A percentile compares a stretch with the other conserved stretches of the same genome.
These are phyloP conservation scores for Cucumis melo DNA, from an alignment of 306 rosid genomes.

Conservation along the genomic window DNA sequence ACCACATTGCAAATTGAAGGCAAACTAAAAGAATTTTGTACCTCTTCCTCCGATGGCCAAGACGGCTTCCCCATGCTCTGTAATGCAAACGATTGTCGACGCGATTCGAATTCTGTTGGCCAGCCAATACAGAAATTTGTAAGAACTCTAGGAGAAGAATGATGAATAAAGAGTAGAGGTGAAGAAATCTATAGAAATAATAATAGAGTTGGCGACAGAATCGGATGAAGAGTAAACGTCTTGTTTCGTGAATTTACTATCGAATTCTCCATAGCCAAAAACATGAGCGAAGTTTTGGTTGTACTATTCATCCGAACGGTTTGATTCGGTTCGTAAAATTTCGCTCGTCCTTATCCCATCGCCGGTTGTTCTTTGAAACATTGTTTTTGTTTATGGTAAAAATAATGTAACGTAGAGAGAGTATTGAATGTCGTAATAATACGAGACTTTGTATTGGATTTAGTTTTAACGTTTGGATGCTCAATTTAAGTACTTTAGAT, in stretches of 20 bases:
- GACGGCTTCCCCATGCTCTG: conserved; percentile 25
- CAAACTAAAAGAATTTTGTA: conserved; percentile 13
- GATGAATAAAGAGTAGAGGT: neutral
- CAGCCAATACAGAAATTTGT: neutral
- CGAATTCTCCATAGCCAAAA: neutral
- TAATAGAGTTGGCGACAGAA: neutral
- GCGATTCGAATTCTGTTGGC: neutral
- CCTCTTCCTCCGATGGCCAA: conserved; percentile 76
- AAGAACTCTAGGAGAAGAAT: neutral
- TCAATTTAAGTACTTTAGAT: too few relatives aligned
- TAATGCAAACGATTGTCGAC: neutral
- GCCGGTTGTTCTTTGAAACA: neutral
- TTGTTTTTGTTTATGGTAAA: too few relatives aligned
- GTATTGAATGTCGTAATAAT: too few relatives aligned
- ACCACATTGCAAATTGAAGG: neutral
- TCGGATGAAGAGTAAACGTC: neutral
- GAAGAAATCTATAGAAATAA: neutral
- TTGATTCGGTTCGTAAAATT: neutral
- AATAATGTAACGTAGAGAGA: too few relatives aligned
- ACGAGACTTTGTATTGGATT: too few relatives aligned
- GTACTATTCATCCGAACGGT: neutral
- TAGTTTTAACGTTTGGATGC: too few relatives aligned
- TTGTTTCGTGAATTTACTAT: neutral
- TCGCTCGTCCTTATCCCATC: neutral
- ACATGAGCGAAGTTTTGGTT: neutral